A percentile compares a stretch with the other conserved stretches of the same genome.
Conservation (phyloP, 83 land plant species). For the Thuja plicata region DNA sequence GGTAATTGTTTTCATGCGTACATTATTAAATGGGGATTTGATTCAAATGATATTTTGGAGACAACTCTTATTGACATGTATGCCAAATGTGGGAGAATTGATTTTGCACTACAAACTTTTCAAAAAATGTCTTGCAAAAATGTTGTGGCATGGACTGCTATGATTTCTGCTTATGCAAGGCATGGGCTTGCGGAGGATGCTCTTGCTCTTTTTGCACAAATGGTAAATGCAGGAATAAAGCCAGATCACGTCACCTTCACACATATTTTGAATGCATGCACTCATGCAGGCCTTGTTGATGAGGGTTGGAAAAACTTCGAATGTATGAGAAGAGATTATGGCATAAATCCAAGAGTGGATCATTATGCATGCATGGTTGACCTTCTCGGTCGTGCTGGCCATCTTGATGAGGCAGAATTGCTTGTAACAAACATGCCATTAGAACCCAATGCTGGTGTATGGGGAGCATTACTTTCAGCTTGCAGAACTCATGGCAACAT, state of each 20-base stretch:
- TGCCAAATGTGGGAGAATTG: not conserved
- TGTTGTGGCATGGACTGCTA: slow-evolving; percentile 3
- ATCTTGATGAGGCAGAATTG: slow-evolving; percentile 19
- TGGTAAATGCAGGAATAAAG: slow-evolving; percentile 17
- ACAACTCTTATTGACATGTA: slow-evolving; percentile 1
- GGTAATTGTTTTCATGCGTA: slow-evolving; percentile 8
- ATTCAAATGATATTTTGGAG: slow-evolving; percentile 6
- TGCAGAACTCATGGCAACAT: slow-evolving; percentile 18
- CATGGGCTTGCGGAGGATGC: slow-evolving; percentile 26
- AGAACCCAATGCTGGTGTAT: slow-evolving; percentile 17
- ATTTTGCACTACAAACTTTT: not conserved
- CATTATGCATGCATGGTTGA: slow-evolving; percentile 37
- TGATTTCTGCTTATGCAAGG: slow-evolving; percentile 21
- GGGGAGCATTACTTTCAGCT: slow-evolving; percentile 27
- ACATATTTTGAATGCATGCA: slow-evolving; percentile 20
- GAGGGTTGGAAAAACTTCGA: slow-evolving; percentile 16
- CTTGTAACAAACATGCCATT: slow-evolving; percentile 25
- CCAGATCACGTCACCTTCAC: slow-evolving; percentile 21
- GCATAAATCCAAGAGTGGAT: slow-evolving; percentile 15
- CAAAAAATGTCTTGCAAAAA: not conserved
- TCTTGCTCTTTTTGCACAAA: slow-evolving; percentile 20
- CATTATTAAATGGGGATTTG: slow-evolving; percentile 10
- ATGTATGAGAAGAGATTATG: slow-evolving; percentile 18
- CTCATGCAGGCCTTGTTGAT: slow-evolving; percentile 23
- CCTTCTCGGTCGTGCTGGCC: slow-evolving; percentile 19